Conservation (phyloP, 169 alveolate species). For the Eimeria zaria region DNA sequence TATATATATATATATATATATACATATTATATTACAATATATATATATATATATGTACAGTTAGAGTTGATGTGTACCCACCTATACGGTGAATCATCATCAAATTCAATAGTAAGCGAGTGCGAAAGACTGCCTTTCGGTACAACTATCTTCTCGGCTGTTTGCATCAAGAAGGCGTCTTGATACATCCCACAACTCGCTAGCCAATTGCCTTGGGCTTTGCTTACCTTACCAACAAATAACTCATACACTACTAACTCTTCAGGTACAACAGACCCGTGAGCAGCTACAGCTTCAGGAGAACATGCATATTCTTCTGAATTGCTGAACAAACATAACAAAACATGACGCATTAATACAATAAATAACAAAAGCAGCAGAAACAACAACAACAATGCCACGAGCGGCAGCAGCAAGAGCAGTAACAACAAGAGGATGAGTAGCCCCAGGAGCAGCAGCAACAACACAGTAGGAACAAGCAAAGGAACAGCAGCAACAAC, state of each 20-base stretch:
- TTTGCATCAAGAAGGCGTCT: constrained; percentile 17
- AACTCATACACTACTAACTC: constrained; percentile 37
- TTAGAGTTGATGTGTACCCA: too few relatives aligned
- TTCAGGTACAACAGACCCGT: neutral
- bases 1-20: neutral
- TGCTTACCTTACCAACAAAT: constrained; percentile 44
- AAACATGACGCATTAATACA: neutral
- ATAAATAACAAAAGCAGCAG: too few relatives aligned
- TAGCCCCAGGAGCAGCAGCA: neutral
- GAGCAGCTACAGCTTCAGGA: neutral
- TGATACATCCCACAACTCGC: constrained; percentile 70
- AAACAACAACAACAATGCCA: too few relatives aligned
- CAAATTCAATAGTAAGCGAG: neutral
- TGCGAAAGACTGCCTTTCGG: neutral
- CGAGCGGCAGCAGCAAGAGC: neutral
- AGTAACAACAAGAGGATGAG: neutral
- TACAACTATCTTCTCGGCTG: neutral
- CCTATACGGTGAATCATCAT: neutral
- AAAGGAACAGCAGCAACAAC: neutral
- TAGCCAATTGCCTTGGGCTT: constrained; percentile 50
- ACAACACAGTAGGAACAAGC: neutral
- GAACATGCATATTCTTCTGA: constrained; percentile 48
- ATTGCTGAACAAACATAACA: neutral
- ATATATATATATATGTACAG: neutral
- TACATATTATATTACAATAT: neutral